Percentiles rank a stretch among this genome's conserved stretches.
Evolutionary conservation across 768 basidiomycete genomes (phyloP).

Genomic region (Lentinula guzmanii): DNA sequence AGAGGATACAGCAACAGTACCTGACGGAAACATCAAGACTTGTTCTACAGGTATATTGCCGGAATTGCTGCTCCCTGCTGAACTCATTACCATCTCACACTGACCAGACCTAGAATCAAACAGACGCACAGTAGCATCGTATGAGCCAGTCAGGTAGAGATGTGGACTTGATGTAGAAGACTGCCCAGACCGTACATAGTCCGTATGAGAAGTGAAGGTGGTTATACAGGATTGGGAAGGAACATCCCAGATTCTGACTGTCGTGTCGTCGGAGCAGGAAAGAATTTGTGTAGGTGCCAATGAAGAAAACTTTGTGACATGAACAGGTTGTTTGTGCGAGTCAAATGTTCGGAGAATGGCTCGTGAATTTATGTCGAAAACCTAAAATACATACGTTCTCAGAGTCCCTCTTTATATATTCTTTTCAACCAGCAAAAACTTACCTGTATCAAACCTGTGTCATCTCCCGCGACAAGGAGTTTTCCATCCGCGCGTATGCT

Average conservation of each 20-base stretch:
- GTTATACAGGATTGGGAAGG: slow-evolving; percentile 76
- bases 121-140: slow-evolving; percentile 85
- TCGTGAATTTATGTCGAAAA: slow-evolving; percentile 90
- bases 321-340: slow-evolving; percentile 93
- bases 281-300: slow-evolving; percentile 78
- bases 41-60: slow-evolving; percentile 77
- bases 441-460: slow-evolving; percentile 84
- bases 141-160: slow-evolving; percentile 87
- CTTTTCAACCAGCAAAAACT: slow-evolving; percentile 5
- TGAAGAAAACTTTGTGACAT: slow-evolving; percentile 88
- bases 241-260: slow-evolving; percentile 91
- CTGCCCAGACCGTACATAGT: slow-evolving; percentile 94
- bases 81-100: slow-evolving; percentile 80
- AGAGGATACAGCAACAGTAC: slow-evolving; percentile 76
- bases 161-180: slow-evolving; percentile 79
- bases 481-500: slow-evolving; percentile 91
- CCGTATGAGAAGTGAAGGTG: slow-evolving; percentile 83
- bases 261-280: slow-evolving; percentile 95
- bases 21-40: slow-evolving; percentile 89
- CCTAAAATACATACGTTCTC: slow-evolving; percentile 30
- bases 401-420: neutral
- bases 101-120: slow-evolving; percentile 82
- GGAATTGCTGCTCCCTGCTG: slow-evolving; percentile 19
- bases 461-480: slow-evolving; percentile 91
- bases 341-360: slow-evolving; percentile 91